A percentile compares a stretch with the other conserved stretches of the same genome.
Evolutionary conservation across 495 filamentous ascomycete species (phyloP).

Genomic region (Hapsidospora chrysogenum): DNA sequence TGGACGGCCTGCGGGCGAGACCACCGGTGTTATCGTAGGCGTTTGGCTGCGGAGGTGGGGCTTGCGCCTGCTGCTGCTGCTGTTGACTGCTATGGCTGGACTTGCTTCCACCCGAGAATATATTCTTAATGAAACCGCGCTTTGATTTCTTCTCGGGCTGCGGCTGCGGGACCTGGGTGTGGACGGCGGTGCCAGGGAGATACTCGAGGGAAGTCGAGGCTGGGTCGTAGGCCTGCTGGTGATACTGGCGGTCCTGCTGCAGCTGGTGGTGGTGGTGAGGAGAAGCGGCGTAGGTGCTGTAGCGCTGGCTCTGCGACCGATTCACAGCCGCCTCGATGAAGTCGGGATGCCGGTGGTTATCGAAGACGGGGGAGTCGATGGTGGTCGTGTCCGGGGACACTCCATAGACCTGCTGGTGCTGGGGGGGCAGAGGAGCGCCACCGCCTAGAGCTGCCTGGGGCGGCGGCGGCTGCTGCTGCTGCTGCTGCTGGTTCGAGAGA

Average conservation of each 20-base stretch:
- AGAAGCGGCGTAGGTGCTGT: conserved; percentile 15
- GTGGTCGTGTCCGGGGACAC: conserved; percentile 16
- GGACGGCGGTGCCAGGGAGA: conserved; percentile 11
- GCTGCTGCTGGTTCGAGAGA: conserved; percentile 4
- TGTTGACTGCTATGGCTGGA: conserved; percentile 20
- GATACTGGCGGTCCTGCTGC: conserved; percentile 3
- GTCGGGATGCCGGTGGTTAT: conserved; percentile 12
- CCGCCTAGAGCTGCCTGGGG: not conserved
- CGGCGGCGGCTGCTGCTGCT: conserved; percentile 5
- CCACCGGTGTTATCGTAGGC: conserved; percentile 24
- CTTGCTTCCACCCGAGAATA: conserved; percentile 19
- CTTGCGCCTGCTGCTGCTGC: not conserved
- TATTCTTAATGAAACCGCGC: conserved; percentile 28
- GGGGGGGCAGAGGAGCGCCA: conserved; percentile 9
- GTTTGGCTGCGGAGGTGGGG: conserved; percentile 10
- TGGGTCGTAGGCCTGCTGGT: not conserved
- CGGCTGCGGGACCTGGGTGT: not conserved
- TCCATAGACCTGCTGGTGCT: conserved; percentile 13
- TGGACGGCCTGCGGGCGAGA: conserved; percentile 28
- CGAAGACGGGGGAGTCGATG: conserved; percentile 6
- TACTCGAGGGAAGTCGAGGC: conserved; percentile 22
- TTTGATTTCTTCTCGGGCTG: conserved; percentile 19
- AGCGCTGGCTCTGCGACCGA: conserved; percentile 18
- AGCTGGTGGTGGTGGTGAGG: conserved; percentile 12
- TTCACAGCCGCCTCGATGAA: conserved; percentile 16